A percentile compares a stretch with the other conserved stretches of the same genome.
Conservation (phyloP, 2,329 filamentous ascomycete genomes). For the Xylariaceae sp. region DNA sequence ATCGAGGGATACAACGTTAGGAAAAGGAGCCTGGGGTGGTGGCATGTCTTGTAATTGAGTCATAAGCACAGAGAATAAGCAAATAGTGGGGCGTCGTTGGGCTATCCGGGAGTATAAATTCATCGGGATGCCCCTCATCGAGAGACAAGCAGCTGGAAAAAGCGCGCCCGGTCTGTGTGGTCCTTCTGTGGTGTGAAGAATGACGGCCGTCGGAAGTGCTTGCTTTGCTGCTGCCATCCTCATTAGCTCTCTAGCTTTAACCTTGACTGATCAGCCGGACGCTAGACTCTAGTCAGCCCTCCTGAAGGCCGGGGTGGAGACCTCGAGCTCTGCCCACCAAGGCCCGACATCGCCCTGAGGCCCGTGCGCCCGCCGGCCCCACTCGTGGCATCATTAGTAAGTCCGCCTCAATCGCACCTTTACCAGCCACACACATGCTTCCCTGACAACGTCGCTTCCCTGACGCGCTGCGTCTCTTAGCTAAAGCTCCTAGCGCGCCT, state of each 20-base stretch:
- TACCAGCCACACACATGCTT: slow-evolving; percentile 14
- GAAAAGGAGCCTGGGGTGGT: slow-evolving; percentile 6
- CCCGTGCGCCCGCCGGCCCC: slow-evolving; percentile 14
- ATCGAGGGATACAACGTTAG: background rate
- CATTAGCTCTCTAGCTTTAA: slow-evolving; percentile 5
- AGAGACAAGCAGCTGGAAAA: slow-evolving; percentile 8
- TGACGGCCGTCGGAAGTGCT: slow-evolving; percentile 15
- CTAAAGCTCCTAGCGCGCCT: slow-evolving; percentile 24
- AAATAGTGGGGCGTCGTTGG: slow-evolving; percentile 11
- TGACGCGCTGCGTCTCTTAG: slow-evolving; percentile 22
- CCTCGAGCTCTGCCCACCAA: background rate
- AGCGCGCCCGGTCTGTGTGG: slow-evolving; percentile 4
- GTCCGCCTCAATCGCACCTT: background rate
- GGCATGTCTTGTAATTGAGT: slow-evolving; percentile 15
- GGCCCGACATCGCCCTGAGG: background rate
- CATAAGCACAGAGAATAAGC: slow-evolving; percentile 7
- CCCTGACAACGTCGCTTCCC: slow-evolving; percentile 18
- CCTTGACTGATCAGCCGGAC: slow-evolving; percentile 14
- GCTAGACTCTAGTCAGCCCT: background rate
- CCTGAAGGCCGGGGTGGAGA: slow-evolving; percentile 10
- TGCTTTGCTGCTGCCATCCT: background rate
- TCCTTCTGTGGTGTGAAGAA: slow-evolving; percentile 21
- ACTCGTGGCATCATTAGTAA: background rate
- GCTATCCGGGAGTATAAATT: slow-evolving; percentile 26
- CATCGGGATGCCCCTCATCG: slow-evolving; percentile 20